Conservation (phyloP, 306 rosid species). For the Rosa chinensis region DNA sequence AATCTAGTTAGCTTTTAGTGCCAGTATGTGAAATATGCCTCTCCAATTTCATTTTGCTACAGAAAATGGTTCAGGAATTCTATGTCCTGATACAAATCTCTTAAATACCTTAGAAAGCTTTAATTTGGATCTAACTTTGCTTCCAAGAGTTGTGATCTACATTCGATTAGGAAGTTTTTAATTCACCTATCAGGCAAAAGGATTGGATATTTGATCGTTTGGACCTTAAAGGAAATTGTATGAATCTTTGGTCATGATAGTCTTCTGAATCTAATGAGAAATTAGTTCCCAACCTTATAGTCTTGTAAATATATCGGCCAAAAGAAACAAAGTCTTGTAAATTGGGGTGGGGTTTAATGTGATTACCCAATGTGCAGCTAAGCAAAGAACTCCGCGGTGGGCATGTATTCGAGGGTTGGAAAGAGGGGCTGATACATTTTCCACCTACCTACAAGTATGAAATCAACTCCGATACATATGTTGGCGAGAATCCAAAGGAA, state of each 20-base stretch:
- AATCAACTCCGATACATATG: constrained; percentile 64
- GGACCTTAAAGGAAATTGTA: not conserved
- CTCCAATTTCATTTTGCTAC: not conserved
- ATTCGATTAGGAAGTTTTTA: not conserved
- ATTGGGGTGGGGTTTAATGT: constrained; percentile 13
- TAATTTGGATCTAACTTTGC: not conserved
- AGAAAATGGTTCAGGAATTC: not conserved
- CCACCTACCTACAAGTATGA: constrained; percentile 96
- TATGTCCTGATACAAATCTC: not conserved
- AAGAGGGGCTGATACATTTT: constrained; percentile 73
- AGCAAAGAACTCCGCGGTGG: constrained; percentile 67
- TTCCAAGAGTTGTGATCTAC: not conserved
- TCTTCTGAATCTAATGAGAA: not conserved
- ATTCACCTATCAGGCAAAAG: not conserved
- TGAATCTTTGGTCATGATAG: not conserved
- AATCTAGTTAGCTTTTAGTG: not conserved
- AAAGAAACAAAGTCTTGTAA: not conserved
- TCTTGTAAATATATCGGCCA: not conserved
- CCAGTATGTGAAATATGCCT: constrained; percentile 1
- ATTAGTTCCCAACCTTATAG: not conserved
- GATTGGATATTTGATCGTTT: not conserved
- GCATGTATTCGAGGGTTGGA: constrained; percentile 92
- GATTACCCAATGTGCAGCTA: constrained; percentile 47
- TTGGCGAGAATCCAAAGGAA: constrained; percentile 74
- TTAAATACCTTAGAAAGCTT: no score